Evolutionary conservation across 495 filamentous ascomycete species (phyloP).

Genomic region (Cercophora newfieldiana): DNA sequence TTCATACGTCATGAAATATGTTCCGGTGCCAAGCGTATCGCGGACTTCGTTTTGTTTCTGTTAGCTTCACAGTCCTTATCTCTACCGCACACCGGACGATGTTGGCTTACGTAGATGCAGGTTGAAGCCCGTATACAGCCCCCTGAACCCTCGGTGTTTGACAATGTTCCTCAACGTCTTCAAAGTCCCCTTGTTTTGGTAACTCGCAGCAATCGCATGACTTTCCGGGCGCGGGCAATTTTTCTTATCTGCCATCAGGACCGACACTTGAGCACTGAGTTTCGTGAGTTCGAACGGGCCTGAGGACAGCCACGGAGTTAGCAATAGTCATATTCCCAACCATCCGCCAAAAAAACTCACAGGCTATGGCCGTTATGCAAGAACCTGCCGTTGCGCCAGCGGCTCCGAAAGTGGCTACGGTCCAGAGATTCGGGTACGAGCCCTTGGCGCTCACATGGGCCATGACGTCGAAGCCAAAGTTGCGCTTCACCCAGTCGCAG

Average conservation of each 20-base stretch:
- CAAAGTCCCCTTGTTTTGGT: slow-evolving; percentile 77
- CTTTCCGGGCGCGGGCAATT: slow-evolving; percentile 50
- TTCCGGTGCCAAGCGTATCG: slow-evolving; percentile 83
- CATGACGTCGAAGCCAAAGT: slow-evolving; percentile 70
- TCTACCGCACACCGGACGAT: slow-evolving; percentile 3
- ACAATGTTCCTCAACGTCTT: slow-evolving; percentile 78
- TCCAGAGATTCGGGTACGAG: slow-evolving; percentile 66
- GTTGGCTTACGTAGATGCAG: slow-evolving; percentile 79
- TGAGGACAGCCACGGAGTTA: slow-evolving; percentile 32
- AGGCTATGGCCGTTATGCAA: slow-evolving; percentile 79
- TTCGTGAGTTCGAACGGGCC: slow-evolving; percentile 95
- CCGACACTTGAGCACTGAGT: slow-evolving; percentile 82
- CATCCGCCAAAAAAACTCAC: slow-evolving; percentile 53
- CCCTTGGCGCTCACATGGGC: slow-evolving; percentile 68
- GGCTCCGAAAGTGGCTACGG: slow-evolving; percentile 71
- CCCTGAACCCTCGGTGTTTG: slow-evolving; percentile 70
- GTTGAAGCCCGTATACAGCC: slow-evolving; percentile 84
- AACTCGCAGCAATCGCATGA: slow-evolving; percentile 64
- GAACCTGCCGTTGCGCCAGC: slow-evolving; percentile 80
- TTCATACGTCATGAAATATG: slow-evolving; percentile 93
- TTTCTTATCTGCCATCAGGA: slow-evolving; percentile 74
- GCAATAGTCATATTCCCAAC: background rate
- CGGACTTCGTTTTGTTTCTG: slow-evolving; percentile 51
- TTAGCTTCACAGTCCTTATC: slow-evolving; percentile 11
- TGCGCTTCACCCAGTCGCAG: slow-evolving; percentile 61